phyloP scores from a whole-genome alignment of 225 moss, liverwort and hornwort species.

The Polytrichum commune region DNA sequence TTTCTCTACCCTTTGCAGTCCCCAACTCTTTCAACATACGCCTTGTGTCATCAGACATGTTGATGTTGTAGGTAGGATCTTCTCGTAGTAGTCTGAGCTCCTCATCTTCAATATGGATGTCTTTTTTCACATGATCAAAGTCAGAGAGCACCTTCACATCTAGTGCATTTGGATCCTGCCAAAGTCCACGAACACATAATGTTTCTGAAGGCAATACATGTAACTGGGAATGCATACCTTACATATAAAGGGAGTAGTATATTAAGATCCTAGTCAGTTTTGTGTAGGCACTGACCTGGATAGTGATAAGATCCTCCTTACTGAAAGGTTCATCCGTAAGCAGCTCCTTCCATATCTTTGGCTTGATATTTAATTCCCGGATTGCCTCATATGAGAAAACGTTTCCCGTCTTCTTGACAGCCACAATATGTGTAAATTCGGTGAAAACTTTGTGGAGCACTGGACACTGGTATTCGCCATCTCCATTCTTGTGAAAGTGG shows the following conservation, averaged over 20 bases:
- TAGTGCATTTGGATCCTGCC: constrained; percentile 88
- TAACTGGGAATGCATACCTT: no score
- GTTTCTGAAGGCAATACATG: no score
- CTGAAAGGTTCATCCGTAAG: constrained; percentile 88
- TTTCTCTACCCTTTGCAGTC: constrained; percentile 76
- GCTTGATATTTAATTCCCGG: constrained; percentile 83
- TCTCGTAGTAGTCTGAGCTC: constrained; percentile 67
- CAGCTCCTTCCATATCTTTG: constrained; percentile 97
- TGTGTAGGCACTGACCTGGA: constrained; percentile 62
- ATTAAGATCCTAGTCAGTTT: neutral
- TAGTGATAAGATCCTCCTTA: constrained; percentile 85
- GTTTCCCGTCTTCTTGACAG: constrained; percentile 88
- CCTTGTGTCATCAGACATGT: constrained; percentile 89
- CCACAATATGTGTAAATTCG: constrained; percentile 93
- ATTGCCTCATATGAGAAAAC: constrained; percentile 95
- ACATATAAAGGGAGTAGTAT: no score
- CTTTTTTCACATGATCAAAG: constrained; percentile 89
- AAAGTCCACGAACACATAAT: neutral
- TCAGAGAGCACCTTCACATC: constrained; percentile 79
- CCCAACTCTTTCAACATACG: constrained; percentile 87
- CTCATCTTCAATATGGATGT: constrained; percentile 82
- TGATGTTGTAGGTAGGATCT: constrained; percentile 88
- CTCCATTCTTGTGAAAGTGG: constrained; percentile 88
- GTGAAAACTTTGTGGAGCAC: constrained; percentile 98
- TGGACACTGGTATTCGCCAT: constrained; percentile 92